Conservation (phyloP, 2,329 filamentous ascomycete genomes). For the Clonostachys byssicola region DNA sequence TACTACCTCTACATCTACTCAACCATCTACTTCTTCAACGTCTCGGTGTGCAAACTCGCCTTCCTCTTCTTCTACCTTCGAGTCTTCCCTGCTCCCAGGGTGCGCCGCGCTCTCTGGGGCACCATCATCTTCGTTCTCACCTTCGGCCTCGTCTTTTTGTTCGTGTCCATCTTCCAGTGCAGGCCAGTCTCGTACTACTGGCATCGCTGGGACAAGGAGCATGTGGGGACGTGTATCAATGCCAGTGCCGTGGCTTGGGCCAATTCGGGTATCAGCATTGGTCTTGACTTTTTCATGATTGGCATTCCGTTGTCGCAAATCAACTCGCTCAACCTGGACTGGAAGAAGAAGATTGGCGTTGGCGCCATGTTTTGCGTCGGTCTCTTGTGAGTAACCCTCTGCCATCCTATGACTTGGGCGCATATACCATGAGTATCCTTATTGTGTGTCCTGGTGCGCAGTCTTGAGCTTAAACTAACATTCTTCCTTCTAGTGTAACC, state of each 20-base stretch:
- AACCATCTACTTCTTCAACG: constrained; percentile 38
- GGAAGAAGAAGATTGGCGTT: constrained; percentile 44
- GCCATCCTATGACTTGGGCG: not conserved
- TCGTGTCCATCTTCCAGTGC: constrained; percentile 45
- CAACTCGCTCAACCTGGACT: constrained; percentile 31
- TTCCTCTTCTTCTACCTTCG: constrained; percentile 51
- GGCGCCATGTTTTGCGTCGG: constrained; percentile 46
- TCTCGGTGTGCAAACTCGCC: constrained; percentile 43
- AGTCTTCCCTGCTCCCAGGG: constrained; percentile 38
- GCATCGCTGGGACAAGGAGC: constrained; percentile 44
- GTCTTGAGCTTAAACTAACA: not conserved
- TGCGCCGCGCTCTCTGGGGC: constrained; percentile 34
- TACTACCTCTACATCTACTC: constrained; percentile 37
- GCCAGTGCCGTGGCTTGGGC: constrained; percentile 44
- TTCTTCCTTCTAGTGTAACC: constrained; percentile 18
- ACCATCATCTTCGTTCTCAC: constrained; percentile 31
- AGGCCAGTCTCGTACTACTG: constrained; percentile 46
- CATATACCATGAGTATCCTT: not conserved
- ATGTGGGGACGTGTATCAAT: constrained; percentile 41
- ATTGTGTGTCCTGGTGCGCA: accelerated
- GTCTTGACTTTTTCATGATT: constrained; percentile 47
- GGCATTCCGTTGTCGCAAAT: constrained; percentile 43
- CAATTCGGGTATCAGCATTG: constrained; percentile 48
- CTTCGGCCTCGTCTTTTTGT: constrained; percentile 33
- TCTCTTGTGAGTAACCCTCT: constrained; percentile 28